Evolutionary conservation across 169 alveolate species (phyloP), one percentile per base, ranked within the genome.

Genomic region (Plasmodium cynomolgi): DNA sequence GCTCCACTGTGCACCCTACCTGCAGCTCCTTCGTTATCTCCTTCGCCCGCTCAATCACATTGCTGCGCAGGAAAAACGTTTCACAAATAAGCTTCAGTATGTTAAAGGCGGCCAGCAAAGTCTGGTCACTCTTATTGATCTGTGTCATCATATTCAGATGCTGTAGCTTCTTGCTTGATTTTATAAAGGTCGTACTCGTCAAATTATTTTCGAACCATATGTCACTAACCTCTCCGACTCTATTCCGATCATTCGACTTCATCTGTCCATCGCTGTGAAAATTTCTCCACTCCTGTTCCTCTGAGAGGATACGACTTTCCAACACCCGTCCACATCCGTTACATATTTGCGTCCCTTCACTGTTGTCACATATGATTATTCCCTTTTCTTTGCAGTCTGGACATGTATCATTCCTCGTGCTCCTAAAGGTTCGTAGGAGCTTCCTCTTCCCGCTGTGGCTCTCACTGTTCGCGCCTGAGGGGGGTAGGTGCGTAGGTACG

Each of bases 281-380:
- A 50, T 95, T 96, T n/a, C 99, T 94, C 99, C 99, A 97, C 79
- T 97, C 99, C 80, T 97, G 98, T 80, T 97, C 98, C 17, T 97
- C 99, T 15, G 97, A 96, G 15, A 97, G 91, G 15, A 97, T 96
- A 54, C 95, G 94, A 77, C 85, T 95, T 81, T 97, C 99, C 39
- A 98, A 93, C 20, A 97, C 98, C 8, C 94, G 79, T 11, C 99
- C 99, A 56, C 99, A 97, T 31, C 94, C 94, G 81, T 96, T 93
- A 90, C 99, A 97, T 37, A 97, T 93, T 90, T 97, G 98, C 86
- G 97, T 97, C 20, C 99, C 99, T 82, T 97, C 97, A n/a, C 95
- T 96, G 9, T 95, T 96, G 84, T 97, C 98, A 23, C 96, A 93
- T n/a, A 96, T 97, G 3, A 97, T 94, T 56, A 95, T 73, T 54